Conservation (phyloP, 2,329 filamentous ascomycete species). For the Fusarium vanettenii region DNA sequence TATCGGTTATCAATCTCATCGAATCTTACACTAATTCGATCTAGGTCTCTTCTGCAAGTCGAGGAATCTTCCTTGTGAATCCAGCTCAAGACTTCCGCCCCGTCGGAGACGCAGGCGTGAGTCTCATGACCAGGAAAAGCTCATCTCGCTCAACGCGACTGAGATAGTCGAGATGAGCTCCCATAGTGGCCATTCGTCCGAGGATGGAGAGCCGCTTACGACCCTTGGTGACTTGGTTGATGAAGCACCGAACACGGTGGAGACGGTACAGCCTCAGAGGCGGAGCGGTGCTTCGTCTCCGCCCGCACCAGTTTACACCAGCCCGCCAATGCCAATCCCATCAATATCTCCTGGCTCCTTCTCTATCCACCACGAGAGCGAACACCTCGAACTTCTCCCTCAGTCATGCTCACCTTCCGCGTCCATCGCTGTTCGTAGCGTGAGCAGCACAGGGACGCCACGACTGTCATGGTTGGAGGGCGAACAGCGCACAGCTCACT, state of each 20-base stretch:
- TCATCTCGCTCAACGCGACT: not conserved
- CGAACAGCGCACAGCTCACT: slow-evolving; percentile 15
- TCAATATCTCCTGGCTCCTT: slow-evolving; percentile 1
- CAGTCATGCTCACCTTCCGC: not conserved
- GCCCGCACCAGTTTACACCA: not conserved
- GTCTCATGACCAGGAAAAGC: not conserved
- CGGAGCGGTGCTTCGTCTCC: not conserved
- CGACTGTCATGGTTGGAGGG: slow-evolving; percentile 8
- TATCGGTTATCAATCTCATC: not conserved
- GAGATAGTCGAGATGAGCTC: not conserved
- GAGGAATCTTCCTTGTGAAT: slow-evolving; percentile 11
- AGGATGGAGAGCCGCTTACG: not conserved
- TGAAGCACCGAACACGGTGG: not conserved
- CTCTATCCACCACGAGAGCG: not conserved
- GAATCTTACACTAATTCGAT: not conserved
- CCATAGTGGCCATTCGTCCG: not conserved
- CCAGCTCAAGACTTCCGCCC: slow-evolving; percentile 10
- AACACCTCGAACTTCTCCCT: not conserved
- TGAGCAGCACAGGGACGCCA: slow-evolving; percentile 1
- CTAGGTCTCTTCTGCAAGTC: slow-evolving; percentile 17
- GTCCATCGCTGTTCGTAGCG: not conserved
- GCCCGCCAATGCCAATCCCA: not conserved
- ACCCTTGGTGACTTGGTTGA: not conserved
- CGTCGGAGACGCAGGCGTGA: slow-evolving; percentile 1
- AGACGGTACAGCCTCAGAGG: not conserved